Evolutionary conservation across 116 monocot genomes (phyloP), one percentile per base, ranked within the genome.

Genomic region (Papilionanthe hybrid): DNA sequence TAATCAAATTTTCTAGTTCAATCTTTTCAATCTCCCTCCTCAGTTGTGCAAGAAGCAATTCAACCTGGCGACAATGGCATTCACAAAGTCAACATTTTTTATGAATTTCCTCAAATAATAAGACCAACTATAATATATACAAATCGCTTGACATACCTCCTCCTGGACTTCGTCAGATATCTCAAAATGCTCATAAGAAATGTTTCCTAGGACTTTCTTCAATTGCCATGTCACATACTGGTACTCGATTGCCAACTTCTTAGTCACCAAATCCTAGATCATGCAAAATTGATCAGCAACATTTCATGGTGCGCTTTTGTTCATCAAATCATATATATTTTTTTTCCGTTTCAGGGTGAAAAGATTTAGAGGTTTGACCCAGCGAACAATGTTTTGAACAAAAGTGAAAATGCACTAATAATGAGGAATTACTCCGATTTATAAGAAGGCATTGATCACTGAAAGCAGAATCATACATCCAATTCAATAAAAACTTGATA

Each of bases 121-220:
- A 43, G 12, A 32, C 32, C 32, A 80, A 37, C 11, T 55, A 57
- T 5, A 65, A 1, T 47, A 25, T 30, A 32, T 4, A 69, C 2
- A 13, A 48, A 48, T 50, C 27, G 19, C 55, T 49, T 25, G 30
- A 13, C 37, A 28, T 85, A 93, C 94, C 92, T 96, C 86, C 85
- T 96, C 96, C 79, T 85, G 86, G 67, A 96, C 92, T 88, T 96
- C 96, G 72, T 93, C 94, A 20, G 94, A 93, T 84, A 96, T 84
- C 4, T 79, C 73, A 81, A 96, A 96, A 81, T 86, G 78, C 65
- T 88, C 83, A 83, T 84, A 89, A 72, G 92, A 85, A 7, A 92
- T 9, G 77, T 89, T 86, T 55, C 77, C 85, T 77, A 93, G 87
- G 77, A 82, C 92, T 76, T 87, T 93, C 66, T 92, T 88, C 78